phyloP scores from a whole-genome alignment of 352 stramenopile genomes.

The Globisporangium spinosum region DNA sequence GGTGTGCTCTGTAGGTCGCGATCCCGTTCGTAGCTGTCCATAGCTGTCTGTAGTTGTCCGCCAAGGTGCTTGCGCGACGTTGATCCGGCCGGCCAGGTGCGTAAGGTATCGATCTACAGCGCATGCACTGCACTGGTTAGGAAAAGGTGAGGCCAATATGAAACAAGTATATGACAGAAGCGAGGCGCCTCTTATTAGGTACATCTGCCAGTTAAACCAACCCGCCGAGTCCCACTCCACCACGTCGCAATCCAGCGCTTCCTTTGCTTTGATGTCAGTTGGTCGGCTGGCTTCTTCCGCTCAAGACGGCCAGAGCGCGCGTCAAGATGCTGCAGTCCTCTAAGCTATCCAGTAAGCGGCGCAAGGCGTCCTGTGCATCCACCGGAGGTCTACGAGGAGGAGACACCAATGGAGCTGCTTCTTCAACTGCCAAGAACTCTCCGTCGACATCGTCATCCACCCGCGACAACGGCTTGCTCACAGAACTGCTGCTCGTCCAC shows the following conservation, averaged over 20 bases:
- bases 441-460: not conserved
- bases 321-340: not conserved
- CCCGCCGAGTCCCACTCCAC: not conserved
- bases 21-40: too few relatives aligned
- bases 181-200: not conserved
- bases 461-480: not conserved
- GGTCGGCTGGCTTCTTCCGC: not conserved
- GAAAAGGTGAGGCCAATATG: not conserved
- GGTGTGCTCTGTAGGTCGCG: too few relatives aligned
- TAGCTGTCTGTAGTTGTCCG: too few relatives aligned
- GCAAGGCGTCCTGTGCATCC: not conserved
- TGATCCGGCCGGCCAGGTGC: too few relatives aligned
- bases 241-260: not conserved
- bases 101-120: too few relatives aligned
- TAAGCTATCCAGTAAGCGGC: not conserved
- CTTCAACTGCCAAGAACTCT: not conserved
- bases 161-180: not conserved
- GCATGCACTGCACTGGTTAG: not conserved
- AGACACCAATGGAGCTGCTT: not conserved
- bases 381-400: not conserved
- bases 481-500: not conserved
- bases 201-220: slow-evolving; percentile 1
- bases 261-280: not conserved
- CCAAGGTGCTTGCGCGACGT: too few relatives aligned
- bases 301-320: not conserved